Base-by-base conservation (phyloP, 306 rosid species). In the Lathyrus oleraceus region DNA sequence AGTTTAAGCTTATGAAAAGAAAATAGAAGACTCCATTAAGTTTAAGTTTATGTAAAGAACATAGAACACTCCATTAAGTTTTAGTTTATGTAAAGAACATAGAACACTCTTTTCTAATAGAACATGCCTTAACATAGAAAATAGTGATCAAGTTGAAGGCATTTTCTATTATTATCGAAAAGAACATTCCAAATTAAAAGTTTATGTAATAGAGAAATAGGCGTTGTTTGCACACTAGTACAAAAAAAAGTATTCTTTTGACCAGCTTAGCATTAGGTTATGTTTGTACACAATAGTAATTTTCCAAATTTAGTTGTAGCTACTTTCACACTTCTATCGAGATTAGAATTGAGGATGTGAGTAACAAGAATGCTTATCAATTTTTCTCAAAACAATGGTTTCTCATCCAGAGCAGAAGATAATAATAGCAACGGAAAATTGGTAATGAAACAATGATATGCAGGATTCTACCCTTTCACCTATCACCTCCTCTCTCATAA, bases 231-330 rank as follows among this genome's bases (percentile, higher is more conserved):
- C 7, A 53, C 60, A 21, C 32, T 20, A 53, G 35, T 53, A 53
- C 15, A 21, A 28, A 53, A 28, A 53, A 21, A 0, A 10, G 9
- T 4, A 43, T 61, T 30, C 28, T 35, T 73, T 49, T 0, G 3
- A 49, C 63, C 19, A 20, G 38, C 70, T 36, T 15, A 9, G 32
- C 19, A 47, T 62, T 49, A 35, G 42, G 63, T 23, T 64, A 28
- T 43, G 71, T 40, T 9, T 44, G 52, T 32, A 13, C 3, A 27
- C 35, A 65, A 43, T 30, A 56, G 35, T 74, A 2, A 39, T 17
- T 4, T 56, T 44, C 51, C 17, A 13, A 15, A 65, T 20, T 54
- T 53, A 57, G 73, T 65, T 74, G 15, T 28, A 44, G 66, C 58
- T 7, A 45, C 28, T 67, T 43, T 7, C 19, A 6, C 60, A 28